These are phyloP conservation scores for Verticillium albo-atrum DNA, from an alignment of 2,329 filamentous ascomycete species.

Conservation along the genomic window DNA sequence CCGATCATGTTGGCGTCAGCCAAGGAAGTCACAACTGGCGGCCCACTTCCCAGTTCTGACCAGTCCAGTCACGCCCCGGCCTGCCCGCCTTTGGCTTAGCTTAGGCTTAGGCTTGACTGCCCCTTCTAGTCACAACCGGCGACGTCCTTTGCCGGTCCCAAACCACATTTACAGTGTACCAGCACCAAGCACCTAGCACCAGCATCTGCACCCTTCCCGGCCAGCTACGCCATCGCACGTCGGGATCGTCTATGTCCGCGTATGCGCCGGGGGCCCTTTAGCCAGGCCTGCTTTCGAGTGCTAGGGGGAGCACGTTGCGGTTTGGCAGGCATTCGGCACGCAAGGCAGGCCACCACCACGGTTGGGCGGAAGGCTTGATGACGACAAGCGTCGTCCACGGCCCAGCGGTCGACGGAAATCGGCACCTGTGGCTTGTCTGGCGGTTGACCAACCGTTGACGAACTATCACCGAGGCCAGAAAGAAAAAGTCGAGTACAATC, in stretches of 20 bases:
- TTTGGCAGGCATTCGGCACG: neutral
- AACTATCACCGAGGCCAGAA: neutral
- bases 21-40: neutral
- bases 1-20: neutral
- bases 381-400: neutral
- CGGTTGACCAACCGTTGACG: neutral
- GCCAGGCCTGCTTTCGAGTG: neutral
- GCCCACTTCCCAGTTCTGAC: neutral
- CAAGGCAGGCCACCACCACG: neutral
- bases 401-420: neutral
- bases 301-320: neutral
- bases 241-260: neutral
- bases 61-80: neutral
- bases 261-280: neutral
- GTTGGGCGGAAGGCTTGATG: neutral
- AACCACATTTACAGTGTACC: too few species aligned
- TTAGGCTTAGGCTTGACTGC: neutral
- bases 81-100: too few species aligned
- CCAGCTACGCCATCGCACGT: neutral
- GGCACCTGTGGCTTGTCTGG: neutral
- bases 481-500: too few species aligned
- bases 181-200: neutral
- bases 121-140: neutral
- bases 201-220: too few species aligned
- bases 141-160: neutral